These are phyloP conservation scores for Pugionium dolabratum DNA, from an alignment of 345 rosid genomes.

Conservation along the genomic window DNA sequence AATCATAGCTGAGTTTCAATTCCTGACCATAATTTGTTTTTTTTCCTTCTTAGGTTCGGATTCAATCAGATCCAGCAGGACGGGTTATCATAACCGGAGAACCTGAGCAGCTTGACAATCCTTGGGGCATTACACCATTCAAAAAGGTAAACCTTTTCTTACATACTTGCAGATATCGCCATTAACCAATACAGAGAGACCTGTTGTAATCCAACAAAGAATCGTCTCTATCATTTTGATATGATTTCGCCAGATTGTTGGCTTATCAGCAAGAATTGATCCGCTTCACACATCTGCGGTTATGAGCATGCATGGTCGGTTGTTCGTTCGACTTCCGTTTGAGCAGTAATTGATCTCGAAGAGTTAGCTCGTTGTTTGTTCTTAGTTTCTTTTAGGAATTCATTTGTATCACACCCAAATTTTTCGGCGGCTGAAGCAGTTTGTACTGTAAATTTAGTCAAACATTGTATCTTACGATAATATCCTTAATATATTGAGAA, in stretches of 20 bases:
- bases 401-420: conserved; percentile 19
- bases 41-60: conserved; percentile 57
- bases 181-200: conserved; percentile 1
- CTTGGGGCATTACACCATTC: conserved; percentile 91
- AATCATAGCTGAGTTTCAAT: not conserved
- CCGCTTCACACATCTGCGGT: conserved; percentile 72
- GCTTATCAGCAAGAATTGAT: conserved; percentile 72
- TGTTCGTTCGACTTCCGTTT: conserved; percentile 61
- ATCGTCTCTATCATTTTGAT: not conserved
- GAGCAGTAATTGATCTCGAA: conserved; percentile 48
- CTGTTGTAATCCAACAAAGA: not conserved
- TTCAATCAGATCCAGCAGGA: conserved; percentile 88
- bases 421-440: conserved; percentile 27
- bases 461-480: conserved; percentile 29
- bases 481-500: too few relatives aligned
- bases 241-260: conserved; percentile 56
- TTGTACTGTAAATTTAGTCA: conserved; percentile 22
- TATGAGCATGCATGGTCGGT: conserved; percentile 78
- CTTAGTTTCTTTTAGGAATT: conserved; percentile 27
- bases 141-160: conserved; percentile 66
- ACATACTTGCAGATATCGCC: conserved; percentile 2
- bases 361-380: conserved; percentile 29
- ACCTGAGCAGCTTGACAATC: conserved; percentile 79
- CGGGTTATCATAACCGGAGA: conserved; percentile 75
- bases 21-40: not conserved